Conservation (phyloP, 495 filamentous ascomycete species). For the Aspergillus ellipticus region DNA sequence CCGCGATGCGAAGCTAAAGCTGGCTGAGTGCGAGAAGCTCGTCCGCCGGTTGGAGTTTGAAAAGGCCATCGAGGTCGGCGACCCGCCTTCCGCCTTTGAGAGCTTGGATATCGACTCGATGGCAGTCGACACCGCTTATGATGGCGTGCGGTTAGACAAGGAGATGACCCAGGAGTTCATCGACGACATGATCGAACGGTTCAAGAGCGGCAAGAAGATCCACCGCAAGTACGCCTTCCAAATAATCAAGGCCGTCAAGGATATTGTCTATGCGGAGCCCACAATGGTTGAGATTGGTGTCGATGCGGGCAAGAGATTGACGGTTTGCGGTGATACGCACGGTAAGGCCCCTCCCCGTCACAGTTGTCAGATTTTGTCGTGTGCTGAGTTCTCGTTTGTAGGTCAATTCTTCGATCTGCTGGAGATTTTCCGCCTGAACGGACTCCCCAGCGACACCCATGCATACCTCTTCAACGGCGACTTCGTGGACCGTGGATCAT, state of each 20-base stretch:
- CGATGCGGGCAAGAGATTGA: conserved; percentile 69
- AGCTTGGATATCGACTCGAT: conserved; percentile 86
- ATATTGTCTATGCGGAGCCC: conserved; percentile 85
- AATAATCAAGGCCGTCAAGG: conserved; percentile 84
- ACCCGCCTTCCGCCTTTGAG: conserved; percentile 86
- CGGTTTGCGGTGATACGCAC: conserved; percentile 97
- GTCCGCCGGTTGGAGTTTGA: conserved; percentile 87
- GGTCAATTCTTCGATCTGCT: conserved; percentile 98
- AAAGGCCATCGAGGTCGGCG: conserved; percentile 88
- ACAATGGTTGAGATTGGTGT: conserved; percentile 97
- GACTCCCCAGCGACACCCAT: conserved; percentile 76
- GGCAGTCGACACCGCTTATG: conserved; percentile 75
- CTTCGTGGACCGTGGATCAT: conserved; percentile 95
- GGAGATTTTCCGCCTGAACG: conserved; percentile 92
- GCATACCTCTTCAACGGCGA: conserved; percentile 98
- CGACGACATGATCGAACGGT: conserved; percentile 91
- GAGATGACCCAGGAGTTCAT: conserved; percentile 97
- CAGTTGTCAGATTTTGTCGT: background rate
- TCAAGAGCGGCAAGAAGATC: conserved; percentile 93
- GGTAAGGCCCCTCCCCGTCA: conserved; percentile 56
- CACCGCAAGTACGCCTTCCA: conserved; percentile 97
- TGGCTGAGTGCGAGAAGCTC: conserved; percentile 88
- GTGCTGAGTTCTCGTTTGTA: conserved; percentile 28
- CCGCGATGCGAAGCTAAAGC: conserved; percentile 84
- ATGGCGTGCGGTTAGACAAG: conserved; percentile 71